These are phyloP conservation scores for Penicillium malachiteum DNA, from an alignment of 495 filamentous ascomycete species.

Conservation along the genomic window DNA sequence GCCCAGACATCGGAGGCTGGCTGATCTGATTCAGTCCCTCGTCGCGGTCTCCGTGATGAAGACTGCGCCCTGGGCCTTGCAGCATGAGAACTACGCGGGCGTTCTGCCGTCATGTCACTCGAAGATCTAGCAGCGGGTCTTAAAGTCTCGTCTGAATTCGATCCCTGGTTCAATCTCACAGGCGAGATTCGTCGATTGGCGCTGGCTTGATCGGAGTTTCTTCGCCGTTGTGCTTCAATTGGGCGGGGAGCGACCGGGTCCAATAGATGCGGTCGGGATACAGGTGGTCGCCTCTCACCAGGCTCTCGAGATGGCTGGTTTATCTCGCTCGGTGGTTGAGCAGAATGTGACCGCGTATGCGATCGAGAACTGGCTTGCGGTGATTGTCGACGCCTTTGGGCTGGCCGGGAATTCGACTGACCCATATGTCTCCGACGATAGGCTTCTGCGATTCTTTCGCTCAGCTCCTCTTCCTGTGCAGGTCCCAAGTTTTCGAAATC, in stretches of 20 bases:
- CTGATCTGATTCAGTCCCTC: slow-evolving; percentile 40
- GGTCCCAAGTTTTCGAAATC: slow-evolving; percentile 79
- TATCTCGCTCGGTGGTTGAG: slow-evolving; percentile 23
- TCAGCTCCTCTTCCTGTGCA: slow-evolving; percentile 78
- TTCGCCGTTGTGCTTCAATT: slow-evolving; percentile 39
- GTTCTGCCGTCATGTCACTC: slow-evolving; percentile 43
- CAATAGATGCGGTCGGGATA: slow-evolving; percentile 57
- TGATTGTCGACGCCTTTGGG: slow-evolving; percentile 25
- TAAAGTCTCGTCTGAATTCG: slow-evolving; percentile 38
- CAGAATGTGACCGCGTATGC: slow-evolving; percentile 36
- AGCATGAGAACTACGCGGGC: slow-evolving; percentile 30
- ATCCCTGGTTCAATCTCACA: slow-evolving; percentile 30
- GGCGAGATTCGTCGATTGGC: slow-evolving; percentile 39
- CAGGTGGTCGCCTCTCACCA: slow-evolving; percentile 43
- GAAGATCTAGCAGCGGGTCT: slow-evolving; percentile 39
- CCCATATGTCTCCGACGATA: slow-evolving; percentile 68
- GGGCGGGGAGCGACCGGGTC: slow-evolving; percentile 40
- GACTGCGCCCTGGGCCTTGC: slow-evolving; percentile 26
- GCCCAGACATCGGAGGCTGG: slow-evolving; percentile 33
- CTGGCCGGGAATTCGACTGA: slow-evolving; percentile 33
- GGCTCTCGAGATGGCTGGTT: slow-evolving; percentile 13
- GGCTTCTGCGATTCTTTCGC: slow-evolving; percentile 82
- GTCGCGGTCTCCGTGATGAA: slow-evolving; percentile 30
- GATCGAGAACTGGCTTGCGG: slow-evolving; percentile 24
- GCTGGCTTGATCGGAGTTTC: slow-evolving; percentile 51